Percentiles rank a stretch among this genome's conserved stretches.
Evolutionary conservation across 257 asterid species (phyloP).

Genomic region (Fraxinus cuspidata): DNA sequence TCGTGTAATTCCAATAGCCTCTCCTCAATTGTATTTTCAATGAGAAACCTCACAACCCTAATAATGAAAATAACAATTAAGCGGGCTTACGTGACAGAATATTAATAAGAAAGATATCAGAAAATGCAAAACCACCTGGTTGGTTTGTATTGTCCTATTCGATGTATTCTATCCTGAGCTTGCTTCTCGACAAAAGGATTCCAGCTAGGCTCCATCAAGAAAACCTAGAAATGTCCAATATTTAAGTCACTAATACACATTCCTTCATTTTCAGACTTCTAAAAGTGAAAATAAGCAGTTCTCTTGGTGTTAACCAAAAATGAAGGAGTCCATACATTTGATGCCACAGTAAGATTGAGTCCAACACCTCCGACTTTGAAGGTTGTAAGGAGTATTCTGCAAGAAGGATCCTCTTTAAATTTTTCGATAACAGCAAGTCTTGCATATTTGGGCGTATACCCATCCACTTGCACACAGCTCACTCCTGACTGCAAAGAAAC

Average conservation of each 20-base stretch:
- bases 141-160: slow-evolving; percentile 92
- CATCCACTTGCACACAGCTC: slow-evolving; percentile 73
- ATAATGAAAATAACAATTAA: neutral
- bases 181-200: slow-evolving; percentile 94
- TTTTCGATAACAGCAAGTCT: slow-evolving; percentile 76
- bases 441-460: slow-evolving; percentile 76
- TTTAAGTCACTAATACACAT: neutral
- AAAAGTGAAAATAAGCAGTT: neutral
- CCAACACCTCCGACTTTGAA: slow-evolving; percentile 98
- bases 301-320: slow-evolving; percentile 5
- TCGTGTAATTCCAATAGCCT: slow-evolving; percentile 84
- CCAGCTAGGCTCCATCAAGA: slow-evolving; percentile 99
- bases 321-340: slow-evolving; percentile 55
- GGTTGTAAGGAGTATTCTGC: slow-evolving; percentile 90
- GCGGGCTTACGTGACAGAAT: neutral
- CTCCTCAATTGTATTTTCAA: slow-evolving; percentile 86
- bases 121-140: slow-evolving; percentile 46
- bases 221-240: slow-evolving; percentile 53
- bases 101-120: neutral
- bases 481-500: slow-evolving; percentile 65
- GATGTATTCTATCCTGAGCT: slow-evolving; percentile 95
- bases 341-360: slow-evolving; percentile 92
- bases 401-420: slow-evolving; percentile 73
- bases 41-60: slow-evolving; percentile 71
- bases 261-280: slow-evolving; percentile 6